Evolutionary conservation across 2,329 filamentous ascomycete genomes (phyloP).

Genomic region (Epichloe gansuensis): DNA sequence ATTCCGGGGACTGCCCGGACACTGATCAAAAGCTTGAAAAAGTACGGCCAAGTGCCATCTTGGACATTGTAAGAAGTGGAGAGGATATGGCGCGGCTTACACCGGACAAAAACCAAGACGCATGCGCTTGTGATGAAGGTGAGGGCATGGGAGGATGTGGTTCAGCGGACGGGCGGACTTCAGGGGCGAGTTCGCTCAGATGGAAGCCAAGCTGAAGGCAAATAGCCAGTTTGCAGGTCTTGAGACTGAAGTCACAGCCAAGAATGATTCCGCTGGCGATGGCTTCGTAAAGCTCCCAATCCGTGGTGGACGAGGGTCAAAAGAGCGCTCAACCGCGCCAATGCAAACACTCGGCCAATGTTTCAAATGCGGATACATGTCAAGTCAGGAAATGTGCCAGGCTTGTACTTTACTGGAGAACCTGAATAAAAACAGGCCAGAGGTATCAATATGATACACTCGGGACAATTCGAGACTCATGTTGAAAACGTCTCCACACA

Average conservation of each 20-base stretch:
- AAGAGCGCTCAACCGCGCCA: conserved; percentile 22
- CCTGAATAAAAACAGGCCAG: conserved; percentile 66
- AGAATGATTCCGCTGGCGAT: conserved; percentile 11
- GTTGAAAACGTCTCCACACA: neutral
- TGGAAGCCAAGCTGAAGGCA: conserved; percentile 46
- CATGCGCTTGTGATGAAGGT: conserved; percentile 25
- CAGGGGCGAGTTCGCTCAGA: conserved; percentile 67
- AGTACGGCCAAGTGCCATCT: conserved; percentile 82
- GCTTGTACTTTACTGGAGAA: conserved; percentile 84
- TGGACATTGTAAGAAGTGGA: conserved; percentile 88
- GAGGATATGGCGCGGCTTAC: conserved; percentile 87
- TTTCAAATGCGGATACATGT: conserved; percentile 84
- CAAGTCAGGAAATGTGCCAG: conserved; percentile 87
- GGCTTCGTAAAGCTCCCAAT: conserved; percentile 24
- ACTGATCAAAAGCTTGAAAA: conserved; percentile 88
- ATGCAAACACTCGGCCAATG: conserved; percentile 73
- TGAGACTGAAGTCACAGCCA: conserved; percentile 22
- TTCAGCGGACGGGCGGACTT: conserved; percentile 45
- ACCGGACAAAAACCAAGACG: conserved; percentile 24
- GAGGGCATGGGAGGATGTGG: conserved; percentile 58
- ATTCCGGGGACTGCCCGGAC: conserved; percentile 86
- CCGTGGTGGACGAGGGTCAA: conserved; percentile 15
- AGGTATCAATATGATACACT: conserved; percentile 38
- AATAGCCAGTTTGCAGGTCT: conserved; percentile 11
- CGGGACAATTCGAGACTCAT: neutral